phyloP scores from a whole-genome alignment of 148 eudicot species.

The Chenopodium quinoa region DNA sequence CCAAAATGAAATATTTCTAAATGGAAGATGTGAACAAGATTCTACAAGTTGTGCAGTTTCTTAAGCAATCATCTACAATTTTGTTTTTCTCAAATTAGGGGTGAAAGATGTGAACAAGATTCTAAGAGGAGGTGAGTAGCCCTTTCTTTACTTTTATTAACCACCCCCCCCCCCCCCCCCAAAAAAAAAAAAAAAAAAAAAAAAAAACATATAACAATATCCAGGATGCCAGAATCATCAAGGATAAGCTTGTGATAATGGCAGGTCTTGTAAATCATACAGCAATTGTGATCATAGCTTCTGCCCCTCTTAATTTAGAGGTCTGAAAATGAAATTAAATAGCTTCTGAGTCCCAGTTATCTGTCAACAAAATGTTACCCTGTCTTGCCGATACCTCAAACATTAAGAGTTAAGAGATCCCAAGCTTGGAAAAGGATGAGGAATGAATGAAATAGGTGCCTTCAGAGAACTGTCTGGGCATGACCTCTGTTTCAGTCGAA shows the following conservation, averaged over 20 bases:
- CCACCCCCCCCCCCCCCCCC: too few relatives aligned
- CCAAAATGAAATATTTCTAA: neutral
- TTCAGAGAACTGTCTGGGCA: neutral
- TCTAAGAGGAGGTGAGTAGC: neutral
- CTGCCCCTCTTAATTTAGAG: neutral
- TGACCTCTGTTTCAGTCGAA: neutral
- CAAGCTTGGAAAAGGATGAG: neutral
- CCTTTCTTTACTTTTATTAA: neutral
- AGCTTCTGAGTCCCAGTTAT: neutral
- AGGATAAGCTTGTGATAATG: neutral
- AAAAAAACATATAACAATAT: neutral
- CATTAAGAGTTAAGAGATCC: neutral
- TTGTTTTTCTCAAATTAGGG: neutral
- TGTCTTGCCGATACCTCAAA: neutral
- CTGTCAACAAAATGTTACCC: neutral
- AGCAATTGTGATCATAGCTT: neutral
- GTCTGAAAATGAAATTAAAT: too few relatives aligned
- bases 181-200: too few relatives aligned
- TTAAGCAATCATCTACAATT: too few relatives aligned
- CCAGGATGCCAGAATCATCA: neutral
- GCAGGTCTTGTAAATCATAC: neutral
- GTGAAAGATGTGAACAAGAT: neutral
- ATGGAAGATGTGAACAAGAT: neutral
- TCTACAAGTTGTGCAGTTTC: too few relatives aligned
- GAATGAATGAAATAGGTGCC: neutral